Conservation (phyloP, 768 basidiomycete genomes). For the Hericium erinaceus region DNA sequence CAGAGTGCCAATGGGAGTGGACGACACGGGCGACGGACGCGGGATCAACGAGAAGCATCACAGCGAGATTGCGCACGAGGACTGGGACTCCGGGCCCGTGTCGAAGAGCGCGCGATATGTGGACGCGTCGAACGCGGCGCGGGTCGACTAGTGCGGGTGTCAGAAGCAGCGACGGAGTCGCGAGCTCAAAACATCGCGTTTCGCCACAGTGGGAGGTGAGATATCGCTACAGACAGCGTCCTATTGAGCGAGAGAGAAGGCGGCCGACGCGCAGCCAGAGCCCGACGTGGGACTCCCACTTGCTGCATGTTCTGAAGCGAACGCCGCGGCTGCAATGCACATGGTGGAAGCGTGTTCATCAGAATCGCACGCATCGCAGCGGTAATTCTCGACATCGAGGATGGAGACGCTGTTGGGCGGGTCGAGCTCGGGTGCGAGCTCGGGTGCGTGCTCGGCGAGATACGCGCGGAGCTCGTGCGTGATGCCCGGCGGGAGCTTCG, state of each 20-base stretch:
- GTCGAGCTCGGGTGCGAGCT: no score
- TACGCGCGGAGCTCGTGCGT: conserved; percentile 62
- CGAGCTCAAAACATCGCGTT: background rate
- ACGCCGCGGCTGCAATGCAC: background rate
- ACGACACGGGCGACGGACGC: no score
- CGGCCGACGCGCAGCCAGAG: background rate
- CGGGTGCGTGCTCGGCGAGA: conserved; percentile 37
- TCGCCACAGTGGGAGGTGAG: background rate
- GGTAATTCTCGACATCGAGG: conserved; percentile 63
- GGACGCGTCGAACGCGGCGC: conserved; percentile 29
- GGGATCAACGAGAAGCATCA: conserved; percentile 44
- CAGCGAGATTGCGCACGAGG: conserved; percentile 34
- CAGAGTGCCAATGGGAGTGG: no score
- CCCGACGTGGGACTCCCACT: background rate
- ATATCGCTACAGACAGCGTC: no score
- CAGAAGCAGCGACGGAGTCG: background rate
- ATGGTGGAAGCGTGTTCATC: no score
- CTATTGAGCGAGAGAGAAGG: no score
- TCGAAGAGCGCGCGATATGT: conserved; percentile 66
- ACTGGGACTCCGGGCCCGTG: conserved; percentile 70
- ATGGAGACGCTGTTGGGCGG: conserved; percentile 46
- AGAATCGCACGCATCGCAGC: conserved; percentile 43
- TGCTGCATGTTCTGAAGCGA: background rate
- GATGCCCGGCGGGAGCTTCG: conserved; percentile 71
- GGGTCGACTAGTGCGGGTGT: conserved; percentile 41